Percentiles rank a stretch among this genome's conserved stretches.
These are phyloP conservation scores for Vigna reflexopilosa DNA, from an alignment of 306 rosid species.

Conservation along the genomic window DNA sequence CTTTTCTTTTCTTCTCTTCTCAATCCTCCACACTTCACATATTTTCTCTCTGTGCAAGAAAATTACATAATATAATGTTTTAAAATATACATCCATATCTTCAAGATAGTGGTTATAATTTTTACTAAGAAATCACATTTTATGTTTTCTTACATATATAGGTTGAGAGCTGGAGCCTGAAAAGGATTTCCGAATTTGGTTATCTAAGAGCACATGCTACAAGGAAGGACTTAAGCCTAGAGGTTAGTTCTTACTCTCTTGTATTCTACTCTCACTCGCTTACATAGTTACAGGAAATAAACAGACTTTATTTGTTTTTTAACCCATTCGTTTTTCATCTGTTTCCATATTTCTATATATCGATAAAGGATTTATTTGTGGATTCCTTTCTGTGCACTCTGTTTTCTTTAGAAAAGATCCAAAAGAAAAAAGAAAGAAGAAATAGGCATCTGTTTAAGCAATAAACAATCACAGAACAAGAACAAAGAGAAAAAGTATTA, in stretches of 20 bases:
- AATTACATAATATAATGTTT: not conserved
- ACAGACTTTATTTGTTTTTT: not conserved
- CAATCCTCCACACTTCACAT: not conserved
- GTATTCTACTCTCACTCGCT: not conserved
- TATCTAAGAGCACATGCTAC: conserved; percentile 15
- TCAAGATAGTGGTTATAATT: not conserved
- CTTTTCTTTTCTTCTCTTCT: conserved; percentile 19
- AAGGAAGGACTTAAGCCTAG: not conserved
- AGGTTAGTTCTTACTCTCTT: not conserved
- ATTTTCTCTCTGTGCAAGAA: conserved; percentile 3
- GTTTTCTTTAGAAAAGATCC: not conserved
- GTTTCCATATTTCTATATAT: too few relatives aligned
- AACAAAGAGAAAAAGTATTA: not conserved
- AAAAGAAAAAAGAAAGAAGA: not conserved
- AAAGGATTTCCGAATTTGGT: not conserved
- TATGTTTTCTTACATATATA: conserved; percentile 23
- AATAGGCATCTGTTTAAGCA: not conserved
- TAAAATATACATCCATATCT: not conserved
- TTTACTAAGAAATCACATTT: conserved; percentile 18
- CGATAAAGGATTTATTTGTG: not conserved
- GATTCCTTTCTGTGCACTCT: not conserved
- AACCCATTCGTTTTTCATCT: not conserved
- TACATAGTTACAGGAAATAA: not conserved
- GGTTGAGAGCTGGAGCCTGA: conserved; percentile 66
- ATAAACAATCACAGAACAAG: not conserved